phyloP scores from a whole-genome alignment of 495 filamentous ascomycete species.

The Aspergillus steynii region DNA sequence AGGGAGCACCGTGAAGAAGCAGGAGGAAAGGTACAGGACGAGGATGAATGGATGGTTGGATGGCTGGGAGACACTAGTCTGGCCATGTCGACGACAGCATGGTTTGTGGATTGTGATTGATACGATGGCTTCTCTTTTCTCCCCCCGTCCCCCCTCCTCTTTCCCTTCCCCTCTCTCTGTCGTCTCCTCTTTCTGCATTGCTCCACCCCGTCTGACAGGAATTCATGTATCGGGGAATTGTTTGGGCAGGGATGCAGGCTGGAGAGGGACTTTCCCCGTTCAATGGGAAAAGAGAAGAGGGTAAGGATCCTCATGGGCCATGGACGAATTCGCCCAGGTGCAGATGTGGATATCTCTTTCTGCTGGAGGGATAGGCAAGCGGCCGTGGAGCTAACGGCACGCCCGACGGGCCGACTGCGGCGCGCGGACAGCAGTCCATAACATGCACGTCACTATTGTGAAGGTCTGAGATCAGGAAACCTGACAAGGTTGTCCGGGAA shows the following conservation, averaged over 20 bases:
- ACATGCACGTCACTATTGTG: slow-evolving; percentile 25
- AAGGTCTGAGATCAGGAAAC: slow-evolving; percentile 10
- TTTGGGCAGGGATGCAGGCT: slow-evolving; percentile 33
- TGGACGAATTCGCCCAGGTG: slow-evolving; percentile 22
- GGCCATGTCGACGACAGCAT: background rate
- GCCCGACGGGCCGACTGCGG: slow-evolving; percentile 29
- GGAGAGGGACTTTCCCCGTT: slow-evolving; percentile 1
- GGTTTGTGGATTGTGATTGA: background rate
- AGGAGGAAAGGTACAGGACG: background rate
- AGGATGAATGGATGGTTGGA: background rate
- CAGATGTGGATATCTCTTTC: slow-evolving; percentile 22
- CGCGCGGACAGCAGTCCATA: slow-evolving; percentile 26
- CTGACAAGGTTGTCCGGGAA: slow-evolving; percentile 12
- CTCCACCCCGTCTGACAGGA: slow-evolving; percentile 7
- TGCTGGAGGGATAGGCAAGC: slow-evolving; percentile 14
- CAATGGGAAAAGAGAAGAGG: slow-evolving; percentile 12
- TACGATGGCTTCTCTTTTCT: background rate
- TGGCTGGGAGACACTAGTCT: background rate
- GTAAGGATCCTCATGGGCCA: slow-evolving; percentile 9
- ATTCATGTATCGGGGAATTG: background rate
- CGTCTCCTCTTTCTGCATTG: background rate
- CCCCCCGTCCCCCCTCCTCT: too few species aligned
- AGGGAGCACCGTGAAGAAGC: background rate
- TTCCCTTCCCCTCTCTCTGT: background rate
- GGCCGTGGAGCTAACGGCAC: slow-evolving; percentile 24